Base-by-base conservation (phyloP, 2,329 filamentous ascomycete genomes). In the Aspergillus sojae region DNA sequence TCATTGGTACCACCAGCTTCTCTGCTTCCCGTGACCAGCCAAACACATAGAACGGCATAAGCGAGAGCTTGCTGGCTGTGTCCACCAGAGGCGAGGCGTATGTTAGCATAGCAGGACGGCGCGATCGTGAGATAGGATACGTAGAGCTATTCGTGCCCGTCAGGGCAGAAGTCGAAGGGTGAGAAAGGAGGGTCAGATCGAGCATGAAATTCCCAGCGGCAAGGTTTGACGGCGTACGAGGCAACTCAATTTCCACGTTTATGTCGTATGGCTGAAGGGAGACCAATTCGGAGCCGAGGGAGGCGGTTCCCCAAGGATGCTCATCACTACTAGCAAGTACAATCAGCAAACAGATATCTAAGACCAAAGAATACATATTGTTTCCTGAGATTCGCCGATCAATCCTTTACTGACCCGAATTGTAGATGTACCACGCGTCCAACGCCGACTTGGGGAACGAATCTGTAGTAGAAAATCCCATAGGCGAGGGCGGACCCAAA, bases 161-260 rank as follows among this genome's bases (percentile, higher is more conserved):
- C 41, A 71, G 69, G 32, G 69, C 74, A 32, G 69, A 77, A 4
- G 71, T 75, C 10, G 79, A 77, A 28, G 78, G 76, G 28, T 80
- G 79, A 30, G 83, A 83, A 57, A 91, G 84, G 58, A 97, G 85
- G 64, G 88, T 86, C 19, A 97, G 81, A 54, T 91, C 89, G 21
- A 98, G 82, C 95, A 99, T 99, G 83, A 97, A 98, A 80, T 98
- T 98, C 32, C 95, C 95, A 16, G 86, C 86, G 2, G 85, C 86
- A 26, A 91, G 79, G 72, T 99, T 99, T 1, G 84, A 79, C 0
- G 88, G 88, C 2, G 92, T 95, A 46, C 90, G 88, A 21, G 95
- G 95, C 66, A 99, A 83, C 4, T 86, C 85, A 36, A 99, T 83
- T 26, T 87, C 83, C 1, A 98, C 83, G 5, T 86, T 84, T 48